A percentile compares a stretch with the other conserved stretches of the same genome.
Evolutionary conservation across 805 yeast species (phyloP).

Genomic region (Yarrowia divulgata): DNA sequence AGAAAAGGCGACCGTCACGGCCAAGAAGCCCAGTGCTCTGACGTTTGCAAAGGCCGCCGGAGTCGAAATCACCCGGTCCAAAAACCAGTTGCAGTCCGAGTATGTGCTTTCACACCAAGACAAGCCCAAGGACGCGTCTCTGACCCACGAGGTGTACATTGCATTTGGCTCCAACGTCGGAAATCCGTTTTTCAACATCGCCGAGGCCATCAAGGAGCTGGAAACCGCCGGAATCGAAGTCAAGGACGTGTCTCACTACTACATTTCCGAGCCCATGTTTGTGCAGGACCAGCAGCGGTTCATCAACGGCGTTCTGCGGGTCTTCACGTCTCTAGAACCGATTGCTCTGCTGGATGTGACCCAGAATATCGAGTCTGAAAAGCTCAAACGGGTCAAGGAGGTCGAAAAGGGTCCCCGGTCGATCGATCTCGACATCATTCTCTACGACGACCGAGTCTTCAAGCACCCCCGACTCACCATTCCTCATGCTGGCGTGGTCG

Average conservation of each 20-base stretch:
- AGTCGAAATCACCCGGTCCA: slow-evolving; percentile 66
- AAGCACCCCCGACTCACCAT: slow-evolving; percentile 67
- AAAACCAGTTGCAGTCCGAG: slow-evolving; percentile 16
- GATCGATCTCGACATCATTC: slow-evolving; percentile 85
- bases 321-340: slow-evolving; percentile 70
- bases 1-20: slow-evolving; percentile 60
- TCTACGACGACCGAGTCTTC: slow-evolving; percentile 66
- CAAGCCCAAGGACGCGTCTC: slow-evolving; percentile 52
- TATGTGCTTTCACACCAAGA: slow-evolving; percentile 43
- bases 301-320: slow-evolving; percentile 79
- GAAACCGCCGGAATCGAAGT: slow-evolving; percentile 57
- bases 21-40: slow-evolving; percentile 87
- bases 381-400: slow-evolving; percentile 72
- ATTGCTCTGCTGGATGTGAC: slow-evolving; percentile 64
- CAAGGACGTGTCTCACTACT: slow-evolving; percentile 73
- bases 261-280: slow-evolving; percentile 94
- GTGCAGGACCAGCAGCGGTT: slow-evolving; percentile 79
- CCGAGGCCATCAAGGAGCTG: slow-evolving; percentile 60
- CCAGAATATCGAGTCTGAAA: slow-evolving; percentile 79
- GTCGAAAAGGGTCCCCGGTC: slow-evolving; percentile 92
- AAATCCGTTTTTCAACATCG: slow-evolving; percentile 67
- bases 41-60: slow-evolving; percentile 91
- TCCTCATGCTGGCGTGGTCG: slow-evolving; percentile 90
- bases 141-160: slow-evolving; percentile 58
- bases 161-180: slow-evolving; percentile 95